Conservation (phyloP, 257 asterid species). For the Schizonepeta tenuifolia region DNA sequence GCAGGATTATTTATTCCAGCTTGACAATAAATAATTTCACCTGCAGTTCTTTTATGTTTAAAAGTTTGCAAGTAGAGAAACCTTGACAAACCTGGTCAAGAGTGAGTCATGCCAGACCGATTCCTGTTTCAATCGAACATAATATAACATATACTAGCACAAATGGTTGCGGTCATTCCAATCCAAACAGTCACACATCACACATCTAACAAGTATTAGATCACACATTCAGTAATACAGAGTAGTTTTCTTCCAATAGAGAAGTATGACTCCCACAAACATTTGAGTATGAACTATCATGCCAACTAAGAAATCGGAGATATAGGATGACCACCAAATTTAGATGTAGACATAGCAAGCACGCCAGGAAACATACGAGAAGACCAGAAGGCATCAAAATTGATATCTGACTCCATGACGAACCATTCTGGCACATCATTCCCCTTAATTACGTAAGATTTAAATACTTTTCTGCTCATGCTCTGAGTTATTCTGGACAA, state of each 20-base stretch:
- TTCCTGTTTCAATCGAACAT: background rate
- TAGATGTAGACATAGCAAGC: conserved; percentile 25
- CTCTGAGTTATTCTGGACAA: background rate
- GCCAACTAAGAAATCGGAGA: conserved; percentile 36
- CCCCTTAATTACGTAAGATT: background rate
- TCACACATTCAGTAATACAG: conserved; percentile 40
- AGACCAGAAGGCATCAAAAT: conserved; percentile 26
- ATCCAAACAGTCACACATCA: conserved; percentile 19
- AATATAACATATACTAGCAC: background rate
- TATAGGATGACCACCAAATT: conserved; percentile 30
- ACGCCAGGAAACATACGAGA: conserved; percentile 26
- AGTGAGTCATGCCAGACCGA: background rate
- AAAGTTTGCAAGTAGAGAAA: background rate
- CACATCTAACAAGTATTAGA: conserved; percentile 41
- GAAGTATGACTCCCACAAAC: conserved; percentile 42
- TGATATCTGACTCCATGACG: conserved; percentile 25
- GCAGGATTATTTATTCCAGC: too few relatives aligned
- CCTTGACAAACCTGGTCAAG: background rate
- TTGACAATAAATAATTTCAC: background rate
- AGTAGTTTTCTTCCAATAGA: conserved; percentile 27
- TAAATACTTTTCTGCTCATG: conserved; percentile 6
- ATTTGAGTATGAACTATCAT: conserved; percentile 31
- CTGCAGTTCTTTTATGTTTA: background rate
- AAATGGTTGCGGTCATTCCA: background rate
- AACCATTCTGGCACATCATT: conserved; percentile 27